phyloP scores from a whole-genome alignment of 208 protist species.

The Endotrypanum monterogeii region DNA sequence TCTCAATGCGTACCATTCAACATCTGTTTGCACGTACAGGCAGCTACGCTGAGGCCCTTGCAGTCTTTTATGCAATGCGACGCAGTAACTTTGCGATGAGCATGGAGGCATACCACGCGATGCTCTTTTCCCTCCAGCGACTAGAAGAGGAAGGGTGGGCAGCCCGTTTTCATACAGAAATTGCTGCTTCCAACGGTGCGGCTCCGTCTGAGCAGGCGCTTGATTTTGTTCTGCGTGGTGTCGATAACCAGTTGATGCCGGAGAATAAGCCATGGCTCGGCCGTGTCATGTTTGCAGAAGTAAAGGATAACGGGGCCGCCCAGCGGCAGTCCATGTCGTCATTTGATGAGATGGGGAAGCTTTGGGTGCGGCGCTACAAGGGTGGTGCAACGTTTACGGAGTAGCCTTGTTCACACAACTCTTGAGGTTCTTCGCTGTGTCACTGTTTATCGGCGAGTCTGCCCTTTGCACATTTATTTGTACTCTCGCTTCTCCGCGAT shows the following conservation, averaged over 20 bases:
- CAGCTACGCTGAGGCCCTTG: constrained; percentile 80
- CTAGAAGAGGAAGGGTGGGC: constrained; percentile 91
- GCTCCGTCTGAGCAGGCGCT: constrained; percentile 78
- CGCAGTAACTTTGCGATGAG: constrained; percentile 86
- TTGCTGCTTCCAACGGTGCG: constrained; percentile 30
- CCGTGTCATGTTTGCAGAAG: constrained; percentile 86
- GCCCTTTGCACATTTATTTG: neutral
- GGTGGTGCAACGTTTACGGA: constrained; percentile 18
- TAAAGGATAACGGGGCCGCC: constrained; percentile 47
- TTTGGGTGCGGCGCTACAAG: constrained; percentile 83
- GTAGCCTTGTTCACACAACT: neutral
- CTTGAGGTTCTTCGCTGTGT: neutral
- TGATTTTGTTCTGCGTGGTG: constrained; percentile 85
- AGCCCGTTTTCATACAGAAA: constrained; percentile 76
- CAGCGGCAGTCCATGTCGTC: constrained; percentile 38
- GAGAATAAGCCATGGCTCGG: constrained; percentile 93
- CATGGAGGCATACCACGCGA: constrained; percentile 90
- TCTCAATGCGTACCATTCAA: constrained; percentile 86
- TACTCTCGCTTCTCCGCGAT: neutral
- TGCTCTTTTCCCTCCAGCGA: constrained; percentile 90
- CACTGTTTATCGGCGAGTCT: constrained; percentile 1
- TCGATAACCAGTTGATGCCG: constrained; percentile 81
- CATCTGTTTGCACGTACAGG: constrained; percentile 83
- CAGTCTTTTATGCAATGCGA: constrained; percentile 87
- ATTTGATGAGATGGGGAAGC: constrained; percentile 67